Conservation (phyloP, 129 eudicot genomes). For the Ambrosia trifida region DNA sequence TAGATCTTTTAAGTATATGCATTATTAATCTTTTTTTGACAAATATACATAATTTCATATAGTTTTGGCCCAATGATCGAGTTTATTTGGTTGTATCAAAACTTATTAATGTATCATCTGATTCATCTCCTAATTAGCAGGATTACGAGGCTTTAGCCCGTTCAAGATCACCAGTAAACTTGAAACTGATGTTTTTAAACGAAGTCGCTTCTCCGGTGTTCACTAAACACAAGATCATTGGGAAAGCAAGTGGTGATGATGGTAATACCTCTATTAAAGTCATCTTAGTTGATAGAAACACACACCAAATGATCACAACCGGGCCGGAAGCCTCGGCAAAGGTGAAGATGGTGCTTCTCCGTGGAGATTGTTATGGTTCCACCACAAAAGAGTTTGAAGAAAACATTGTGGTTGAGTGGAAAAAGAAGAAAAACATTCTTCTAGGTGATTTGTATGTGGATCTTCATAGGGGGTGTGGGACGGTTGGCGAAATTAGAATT, state of each 20-base stretch:
- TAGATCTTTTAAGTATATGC: too few relatives aligned
- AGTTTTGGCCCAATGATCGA: too few relatives aligned
- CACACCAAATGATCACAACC: neutral
- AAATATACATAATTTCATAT: too few relatives aligned
- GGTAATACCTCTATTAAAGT: constrained; percentile 7
- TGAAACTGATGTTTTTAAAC: constrained; percentile 10
- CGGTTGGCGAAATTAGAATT: constrained; percentile 17
- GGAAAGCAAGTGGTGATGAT: constrained; percentile 7
- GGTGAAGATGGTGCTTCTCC: constrained; percentile 33
- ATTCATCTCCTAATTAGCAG: constrained; percentile 2
- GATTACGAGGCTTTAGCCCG: constrained; percentile 17
- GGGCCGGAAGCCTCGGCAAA: constrained; percentile 14
- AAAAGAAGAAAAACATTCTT: constrained; percentile 29
- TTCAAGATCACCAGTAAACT: constrained; percentile 21
- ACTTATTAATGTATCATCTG: too few relatives aligned
- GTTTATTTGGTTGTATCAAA: too few relatives aligned
- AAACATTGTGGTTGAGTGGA: constrained; percentile 10
- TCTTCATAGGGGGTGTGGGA: constrained; percentile 28
- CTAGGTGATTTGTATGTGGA: constrained; percentile 15
- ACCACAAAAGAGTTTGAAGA: constrained; percentile 12
- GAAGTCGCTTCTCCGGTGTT: constrained; percentile 25
- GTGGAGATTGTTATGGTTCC: neutral
- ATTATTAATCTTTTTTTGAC: too few relatives aligned
- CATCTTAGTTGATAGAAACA: constrained; percentile 10
- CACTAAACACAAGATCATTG: constrained; percentile 11